Percentiles rank a stretch among this genome's conserved stretches.
These are phyloP conservation scores for Aspergillus biplanus DNA, from an alignment of 495 filamentous ascomycete species.

Conservation along the genomic window DNA sequence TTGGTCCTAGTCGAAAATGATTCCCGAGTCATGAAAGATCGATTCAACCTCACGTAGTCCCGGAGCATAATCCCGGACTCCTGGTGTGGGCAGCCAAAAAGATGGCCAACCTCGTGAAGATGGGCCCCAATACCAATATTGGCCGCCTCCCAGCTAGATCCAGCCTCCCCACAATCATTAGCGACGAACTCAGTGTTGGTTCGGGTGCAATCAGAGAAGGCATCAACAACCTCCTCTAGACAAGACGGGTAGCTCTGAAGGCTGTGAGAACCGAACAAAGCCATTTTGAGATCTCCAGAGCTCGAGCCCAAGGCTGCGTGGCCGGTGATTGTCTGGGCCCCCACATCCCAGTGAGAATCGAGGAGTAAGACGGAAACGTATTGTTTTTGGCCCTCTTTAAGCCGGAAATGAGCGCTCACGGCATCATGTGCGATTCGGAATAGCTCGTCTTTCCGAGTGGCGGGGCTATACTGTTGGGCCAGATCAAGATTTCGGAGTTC, in stretches of 20 bases:
- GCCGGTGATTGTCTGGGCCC: slow-evolving; percentile 67
- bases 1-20: slow-evolving; percentile 83
- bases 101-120: slow-evolving; percentile 83
- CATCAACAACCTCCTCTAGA: slow-evolving; percentile 83
- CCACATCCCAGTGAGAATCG: slow-evolving; percentile 85
- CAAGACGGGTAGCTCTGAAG: slow-evolving; percentile 84
- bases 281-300: slow-evolving; percentile 73
- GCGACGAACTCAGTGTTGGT: slow-evolving; percentile 81
- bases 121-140: slow-evolving; percentile 92
- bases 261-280: slow-evolving; percentile 87
- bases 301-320: slow-evolving; percentile 80
- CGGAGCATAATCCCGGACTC: slow-evolving; percentile 86
- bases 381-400: slow-evolving; percentile 72
- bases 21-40: slow-evolving; percentile 78
- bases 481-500: slow-evolving; percentile 78
- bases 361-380: slow-evolving; percentile 84
- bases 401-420: slow-evolving; percentile 73
- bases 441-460: slow-evolving; percentile 68
- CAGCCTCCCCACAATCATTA: slow-evolving; percentile 82
- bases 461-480: slow-evolving; percentile 77
- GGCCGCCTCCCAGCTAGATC: slow-evolving; percentile 89
- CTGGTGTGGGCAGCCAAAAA: slow-evolving; percentile 86
- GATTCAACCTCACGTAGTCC: slow-evolving; percentile 81
- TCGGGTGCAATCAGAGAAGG: slow-evolving; percentile 84
- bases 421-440: slow-evolving; percentile 77